phyloP scores from a whole-genome alignment of 805 yeast species.

The Starmera quercuum region DNA sequence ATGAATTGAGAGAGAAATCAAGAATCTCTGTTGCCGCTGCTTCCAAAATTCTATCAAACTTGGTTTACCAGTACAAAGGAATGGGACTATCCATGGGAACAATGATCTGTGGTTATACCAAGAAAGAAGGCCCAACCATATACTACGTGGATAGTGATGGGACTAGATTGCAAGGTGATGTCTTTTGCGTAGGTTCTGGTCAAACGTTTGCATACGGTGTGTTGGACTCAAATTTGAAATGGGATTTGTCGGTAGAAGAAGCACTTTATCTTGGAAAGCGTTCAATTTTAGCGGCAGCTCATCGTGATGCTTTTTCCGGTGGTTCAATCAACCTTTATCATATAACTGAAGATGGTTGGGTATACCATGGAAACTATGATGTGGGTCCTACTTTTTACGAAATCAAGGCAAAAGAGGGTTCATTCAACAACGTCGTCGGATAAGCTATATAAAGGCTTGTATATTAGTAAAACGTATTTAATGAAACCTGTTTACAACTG shows the following conservation, averaged over 20 bases:
- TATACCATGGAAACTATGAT: conserved; percentile 89
- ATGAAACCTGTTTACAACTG: background rate
- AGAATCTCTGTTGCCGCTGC: conserved; percentile 96
- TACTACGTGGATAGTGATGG: conserved; percentile 98
- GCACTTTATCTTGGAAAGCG: conserved; percentile 93
- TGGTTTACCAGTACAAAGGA: conserved; percentile 91
- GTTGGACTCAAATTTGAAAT: conserved; percentile 80
- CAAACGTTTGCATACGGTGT: conserved; percentile 99
- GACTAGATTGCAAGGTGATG: conserved; percentile 86
- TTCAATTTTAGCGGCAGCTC: conserved; percentile 94
- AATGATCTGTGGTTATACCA: conserved; percentile 95
- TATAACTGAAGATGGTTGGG: conserved; percentile 92
- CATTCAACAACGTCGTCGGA: conserved; percentile 56
- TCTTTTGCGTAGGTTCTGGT: conserved; percentile 98
- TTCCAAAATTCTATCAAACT: conserved; percentile 82
- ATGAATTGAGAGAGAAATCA: conserved; percentile 90
- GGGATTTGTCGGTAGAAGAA: conserved; percentile 91
- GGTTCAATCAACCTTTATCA: conserved; percentile 92
- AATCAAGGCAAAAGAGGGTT: conserved; percentile 77
- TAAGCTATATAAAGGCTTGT: background rate
- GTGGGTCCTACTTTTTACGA: conserved; percentile 91
- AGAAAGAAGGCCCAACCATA: conserved; percentile 91
- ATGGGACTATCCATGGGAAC: conserved; percentile 99
- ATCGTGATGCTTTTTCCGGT: conserved; percentile 97
- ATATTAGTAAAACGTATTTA: background rate